phyloP scores from a whole-genome alignment of 441 rosid species.

The Populus trichocarpa region DNA sequence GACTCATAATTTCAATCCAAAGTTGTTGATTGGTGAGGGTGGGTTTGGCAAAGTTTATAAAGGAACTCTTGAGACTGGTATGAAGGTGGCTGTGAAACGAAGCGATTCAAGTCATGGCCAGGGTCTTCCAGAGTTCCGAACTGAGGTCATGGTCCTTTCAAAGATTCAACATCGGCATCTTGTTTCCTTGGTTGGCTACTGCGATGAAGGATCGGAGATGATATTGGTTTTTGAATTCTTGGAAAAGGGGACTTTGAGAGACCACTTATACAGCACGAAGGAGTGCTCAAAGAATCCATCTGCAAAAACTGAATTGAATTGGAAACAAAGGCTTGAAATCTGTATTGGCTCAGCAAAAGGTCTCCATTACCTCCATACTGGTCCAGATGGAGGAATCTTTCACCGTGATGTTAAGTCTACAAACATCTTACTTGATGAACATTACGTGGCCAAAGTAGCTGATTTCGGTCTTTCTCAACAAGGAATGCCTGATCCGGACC shows the following conservation, averaged over 20 bases:
- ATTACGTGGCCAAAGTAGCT: constrained; percentile 41
- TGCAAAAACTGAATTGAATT: constrained; percentile 21
- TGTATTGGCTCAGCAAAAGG: constrained; percentile 50
- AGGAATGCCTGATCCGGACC: constrained; percentile 8
- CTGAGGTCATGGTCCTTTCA: constrained; percentile 34
- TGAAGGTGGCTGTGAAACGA: constrained; percentile 36
- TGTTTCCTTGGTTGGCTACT: constrained; percentile 54
- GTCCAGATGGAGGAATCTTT: constrained; percentile 38
- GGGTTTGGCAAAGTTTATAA: constrained; percentile 35
- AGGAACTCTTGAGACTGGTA: constrained; percentile 28
- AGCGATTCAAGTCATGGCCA: constrained; percentile 29
- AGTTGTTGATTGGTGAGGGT: constrained; percentile 31
- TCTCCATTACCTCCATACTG: constrained; percentile 46
- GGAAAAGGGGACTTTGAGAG: constrained; percentile 44
- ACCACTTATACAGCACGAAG: constrained; percentile 27
- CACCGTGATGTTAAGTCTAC: constrained; percentile 57
- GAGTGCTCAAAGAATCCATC: constrained; percentile 13
- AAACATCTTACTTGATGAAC: constrained; percentile 43
- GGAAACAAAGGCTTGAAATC: constrained; percentile 53
- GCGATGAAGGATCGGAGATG: constrained; percentile 42
- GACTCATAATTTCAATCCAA: constrained; percentile 25
- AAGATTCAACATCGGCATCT: constrained; percentile 52
- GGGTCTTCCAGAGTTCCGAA: constrained; percentile 33
- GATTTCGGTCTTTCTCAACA: constrained; percentile 26
- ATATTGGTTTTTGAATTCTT: constrained; percentile 55